These are phyloP conservation scores for Hyaloperonospora arabidopsidis DNA, from an alignment of 352 stramenopile species.

Conservation along the genomic window DNA sequence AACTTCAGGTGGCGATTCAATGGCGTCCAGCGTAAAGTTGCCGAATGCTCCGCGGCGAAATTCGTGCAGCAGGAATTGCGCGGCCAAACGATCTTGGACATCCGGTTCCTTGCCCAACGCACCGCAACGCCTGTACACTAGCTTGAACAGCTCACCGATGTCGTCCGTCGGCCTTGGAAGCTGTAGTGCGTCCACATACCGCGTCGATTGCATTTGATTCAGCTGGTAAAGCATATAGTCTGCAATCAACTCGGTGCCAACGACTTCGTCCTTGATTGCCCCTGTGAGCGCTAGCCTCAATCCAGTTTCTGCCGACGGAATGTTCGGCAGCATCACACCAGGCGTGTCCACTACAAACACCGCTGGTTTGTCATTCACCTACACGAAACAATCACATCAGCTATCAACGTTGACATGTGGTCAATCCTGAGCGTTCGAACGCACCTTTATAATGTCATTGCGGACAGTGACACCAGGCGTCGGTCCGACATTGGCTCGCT, in stretches of 20 bases:
- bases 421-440: neutral
- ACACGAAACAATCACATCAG: slow-evolving; percentile 8
- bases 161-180: slow-evolving; percentile 63
- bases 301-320: slow-evolving; percentile 66
- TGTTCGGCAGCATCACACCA: slow-evolving; percentile 84
- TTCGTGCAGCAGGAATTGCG: slow-evolving; percentile 62
- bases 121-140: slow-evolving; percentile 59
- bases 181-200: slow-evolving; percentile 70
- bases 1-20: slow-evolving; percentile 19
- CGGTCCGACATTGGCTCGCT: slow-evolving; percentile 69
- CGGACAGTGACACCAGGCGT: slow-evolving; percentile 81
- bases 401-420: neutral
- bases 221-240: slow-evolving; percentile 87
- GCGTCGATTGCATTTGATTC: slow-evolving; percentile 70
- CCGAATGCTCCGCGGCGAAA: slow-evolving; percentile 73
- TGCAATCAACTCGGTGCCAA: slow-evolving; percentile 80
- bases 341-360: slow-evolving; percentile 87
- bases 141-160: slow-evolving; percentile 56
- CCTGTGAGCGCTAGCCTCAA: slow-evolving; percentile 80
- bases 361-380: slow-evolving; percentile 80
- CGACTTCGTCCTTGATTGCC: slow-evolving; percentile 82
- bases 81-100: slow-evolving; percentile 54
- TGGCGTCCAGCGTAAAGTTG: slow-evolving; percentile 73
- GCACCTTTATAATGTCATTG: slow-evolving; percentile 86
- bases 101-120: slow-evolving; percentile 73